A percentile compares a stretch with the other conserved stretches of the same genome.
Evolutionary conservation across 805 yeast species (phyloP).

Genomic region (Metschnikowia kunwiensis): DNA sequence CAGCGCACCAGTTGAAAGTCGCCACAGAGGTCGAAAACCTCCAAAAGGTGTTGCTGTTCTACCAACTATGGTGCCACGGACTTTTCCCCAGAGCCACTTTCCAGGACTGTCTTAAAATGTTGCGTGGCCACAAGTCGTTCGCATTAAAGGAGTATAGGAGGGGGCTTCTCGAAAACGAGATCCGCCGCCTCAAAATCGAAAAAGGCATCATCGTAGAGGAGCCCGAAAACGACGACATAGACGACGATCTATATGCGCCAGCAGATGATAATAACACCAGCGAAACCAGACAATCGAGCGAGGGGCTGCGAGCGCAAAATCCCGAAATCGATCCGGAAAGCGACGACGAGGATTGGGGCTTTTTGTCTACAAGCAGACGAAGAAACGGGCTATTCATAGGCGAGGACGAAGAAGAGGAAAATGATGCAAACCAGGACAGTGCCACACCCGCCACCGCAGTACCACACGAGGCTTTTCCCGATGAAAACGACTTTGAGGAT

Average conservation of each 20-base stretch:
- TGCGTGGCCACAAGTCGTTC: conserved; percentile 15
- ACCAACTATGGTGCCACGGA: conserved; percentile 47
- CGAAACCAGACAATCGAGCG: background rate
- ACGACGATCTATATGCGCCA: conserved; percentile 11
- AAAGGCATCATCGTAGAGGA: conserved; percentile 20
- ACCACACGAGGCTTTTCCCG: conserved; percentile 1
- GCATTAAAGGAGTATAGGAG: conserved; percentile 15
- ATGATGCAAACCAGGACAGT: background rate
- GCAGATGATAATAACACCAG: conserved; percentile 9
- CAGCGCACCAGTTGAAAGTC: conserved; percentile 21
- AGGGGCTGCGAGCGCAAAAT: background rate
- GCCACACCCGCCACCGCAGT: too few relatives aligned
- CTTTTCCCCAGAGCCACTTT: conserved; percentile 21
- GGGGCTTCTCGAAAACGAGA: conserved; percentile 15
- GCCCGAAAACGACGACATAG: conserved; percentile 2
- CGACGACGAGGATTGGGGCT: conserved; percentile 23
- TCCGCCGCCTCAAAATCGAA: conserved; percentile 17
- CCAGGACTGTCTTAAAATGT: conserved; percentile 17
- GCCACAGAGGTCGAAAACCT: conserved; percentile 37
- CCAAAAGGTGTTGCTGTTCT: conserved; percentile 36
- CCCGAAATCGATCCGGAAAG: too few relatives aligned
- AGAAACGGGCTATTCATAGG: conserved; percentile 29
- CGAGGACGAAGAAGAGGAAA: conserved; percentile 34
- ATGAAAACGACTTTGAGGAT: conserved; percentile 23
- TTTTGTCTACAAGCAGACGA: conserved; percentile 13